A percentile compares a stretch with the other conserved stretches of the same genome.
phyloP scores from a whole-genome alignment of 116 monocot genomes.

The Posidonia oceanica region DNA sequence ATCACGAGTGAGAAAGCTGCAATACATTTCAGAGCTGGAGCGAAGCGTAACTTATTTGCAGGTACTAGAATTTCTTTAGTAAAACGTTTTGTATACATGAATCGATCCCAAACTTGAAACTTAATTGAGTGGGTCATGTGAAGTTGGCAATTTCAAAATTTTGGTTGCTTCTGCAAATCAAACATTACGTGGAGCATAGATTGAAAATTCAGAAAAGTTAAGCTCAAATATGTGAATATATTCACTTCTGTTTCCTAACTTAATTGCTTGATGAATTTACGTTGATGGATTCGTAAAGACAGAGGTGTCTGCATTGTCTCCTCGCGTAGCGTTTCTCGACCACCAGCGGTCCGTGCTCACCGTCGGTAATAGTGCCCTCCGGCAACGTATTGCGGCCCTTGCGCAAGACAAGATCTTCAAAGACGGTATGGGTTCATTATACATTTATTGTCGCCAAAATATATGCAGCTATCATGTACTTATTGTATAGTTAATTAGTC shows the following conservation, averaged over 20 bases:
- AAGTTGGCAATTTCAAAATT: too few species aligned
- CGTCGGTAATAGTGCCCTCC: constrained; percentile 86
- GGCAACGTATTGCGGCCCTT: constrained; percentile 93
- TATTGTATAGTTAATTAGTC: too few species aligned
- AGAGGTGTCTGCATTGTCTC: constrained; percentile 93
- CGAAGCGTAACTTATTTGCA: constrained; percentile 67
- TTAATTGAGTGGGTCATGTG: too few species aligned
- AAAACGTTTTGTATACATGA: too few species aligned
- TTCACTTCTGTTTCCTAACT: too few species aligned
- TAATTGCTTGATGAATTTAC: neutral
- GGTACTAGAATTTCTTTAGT: too few species aligned
- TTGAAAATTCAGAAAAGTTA: too few species aligned
- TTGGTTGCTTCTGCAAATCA: too few species aligned
- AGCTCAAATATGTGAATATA: too few species aligned
- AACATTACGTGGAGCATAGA: too few species aligned
- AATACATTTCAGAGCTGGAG: constrained; percentile 95
- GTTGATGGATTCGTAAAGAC: constrained; percentile 24
- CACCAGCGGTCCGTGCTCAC: constrained; percentile 92
- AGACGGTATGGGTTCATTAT: constrained; percentile 41
- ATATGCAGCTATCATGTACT: neutral
- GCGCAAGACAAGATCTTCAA: constrained; percentile 97
- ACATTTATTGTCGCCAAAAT: neutral
- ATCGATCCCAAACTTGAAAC: neutral
- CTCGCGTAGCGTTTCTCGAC: constrained; percentile 92
- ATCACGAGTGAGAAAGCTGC: constrained; percentile 90